Evolutionary conservation across 169 alveolate species (phyloP), one percentile per base, ranked within the genome.

Genomic region (Cryptosporidium canis): DNA sequence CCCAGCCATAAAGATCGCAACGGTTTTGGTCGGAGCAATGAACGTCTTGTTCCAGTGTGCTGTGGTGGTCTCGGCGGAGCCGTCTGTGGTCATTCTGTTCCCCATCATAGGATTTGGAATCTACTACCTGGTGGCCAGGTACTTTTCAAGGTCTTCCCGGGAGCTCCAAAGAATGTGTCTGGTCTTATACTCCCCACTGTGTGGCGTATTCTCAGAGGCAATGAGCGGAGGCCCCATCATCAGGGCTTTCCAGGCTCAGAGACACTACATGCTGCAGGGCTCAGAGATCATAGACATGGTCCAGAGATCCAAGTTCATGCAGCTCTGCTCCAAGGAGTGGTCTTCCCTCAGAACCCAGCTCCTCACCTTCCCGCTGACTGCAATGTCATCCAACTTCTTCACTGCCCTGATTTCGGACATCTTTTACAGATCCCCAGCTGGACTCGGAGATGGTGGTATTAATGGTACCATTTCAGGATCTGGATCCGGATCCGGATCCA

Each of bases 61-160:
- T 9, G 90, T 91, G 18, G 85, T 91, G 8, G 48, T 77, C 8
- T 14, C 63, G 35, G 90, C 92, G 14, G 83, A 83, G 47, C 41
- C 55, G 12, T 85, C 91, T 68, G 77, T 66, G 5, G 43, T 91
- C 24, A 82, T 87, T 31, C 55, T 91, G 16, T 77, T 90, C 66
- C 93, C 93, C 0, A 2, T 85, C 44, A 67, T 91, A n/a, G 83
- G 90, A 44, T n/a, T 66, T 5, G 83, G 83, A 0, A 47, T 91
- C 51, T 91, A 91, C 83, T 51, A 51, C 18, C 35, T 65, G 12
- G 90, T 91, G n/a, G 90, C 87, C n/a, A 90, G 92, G 8, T 84
- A 84, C 83, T 91, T 82, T 66, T 64, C 91, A 14, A 82, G 92
- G 55, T 63, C 93, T 4, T 82, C 90, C n/a, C 83, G 93, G n/a